Evolutionary conservation across 495 filamentous ascomycete genomes (phyloP).

Genomic region (Amniculicola lignicola): DNA sequence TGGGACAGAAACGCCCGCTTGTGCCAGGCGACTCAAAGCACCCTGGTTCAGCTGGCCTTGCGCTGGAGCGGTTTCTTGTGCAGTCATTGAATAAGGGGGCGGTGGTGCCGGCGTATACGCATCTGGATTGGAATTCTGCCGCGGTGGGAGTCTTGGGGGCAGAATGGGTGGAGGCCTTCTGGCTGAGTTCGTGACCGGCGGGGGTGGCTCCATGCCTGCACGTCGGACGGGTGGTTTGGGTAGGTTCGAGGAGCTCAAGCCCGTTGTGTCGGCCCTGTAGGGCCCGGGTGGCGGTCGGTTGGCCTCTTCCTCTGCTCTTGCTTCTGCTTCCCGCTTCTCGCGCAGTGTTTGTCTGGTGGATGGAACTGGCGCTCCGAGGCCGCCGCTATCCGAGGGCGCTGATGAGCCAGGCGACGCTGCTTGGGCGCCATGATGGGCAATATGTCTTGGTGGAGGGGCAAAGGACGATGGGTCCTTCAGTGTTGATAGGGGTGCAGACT

Average conservation of each 20-base stretch:
- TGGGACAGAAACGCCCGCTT: constrained; percentile 79
- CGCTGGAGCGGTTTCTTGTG: constrained; percentile 31
- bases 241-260: constrained; percentile 62
- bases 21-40: constrained; percentile 63
- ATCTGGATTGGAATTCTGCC: constrained; percentile 54
- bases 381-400: constrained; percentile 49
- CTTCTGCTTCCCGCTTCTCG: constrained; percentile 10
- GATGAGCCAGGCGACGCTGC: constrained; percentile 45
- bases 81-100: constrained; percentile 50
- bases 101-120: constrained; percentile 50
- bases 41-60: constrained; percentile 62
- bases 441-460: constrained; percentile 76
- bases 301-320: constrained; percentile 41
- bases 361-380: constrained; percentile 50
- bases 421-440: constrained; percentile 53
- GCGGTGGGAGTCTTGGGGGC: constrained; percentile 74
- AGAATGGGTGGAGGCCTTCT: constrained; percentile 51
- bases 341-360: constrained; percentile 38
- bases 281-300: constrained; percentile 57
- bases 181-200: constrained; percentile 34
- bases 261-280: constrained; percentile 68
- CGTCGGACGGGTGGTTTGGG: constrained; percentile 67
- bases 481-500: constrained; percentile 67
- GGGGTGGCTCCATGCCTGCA: constrained; percentile 47
- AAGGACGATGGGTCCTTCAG: constrained; percentile 82